Conservation (phyloP, 108 stramenopile species). For the Skeletonema grethae region DNA sequence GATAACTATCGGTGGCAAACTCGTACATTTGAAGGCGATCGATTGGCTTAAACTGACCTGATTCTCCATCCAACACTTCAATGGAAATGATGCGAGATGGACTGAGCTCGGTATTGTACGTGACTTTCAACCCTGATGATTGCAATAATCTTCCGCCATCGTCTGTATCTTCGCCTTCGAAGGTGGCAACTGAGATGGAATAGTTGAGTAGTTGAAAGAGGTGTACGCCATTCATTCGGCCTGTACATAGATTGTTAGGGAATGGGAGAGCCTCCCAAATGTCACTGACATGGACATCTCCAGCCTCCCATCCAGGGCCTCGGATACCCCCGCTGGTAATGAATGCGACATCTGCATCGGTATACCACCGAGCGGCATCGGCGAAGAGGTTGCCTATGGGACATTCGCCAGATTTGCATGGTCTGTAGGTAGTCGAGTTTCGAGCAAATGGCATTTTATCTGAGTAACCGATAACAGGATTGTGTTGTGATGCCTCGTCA, state of each 20-base stretch:
- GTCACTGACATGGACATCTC: constrained; percentile 48
- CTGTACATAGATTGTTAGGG: constrained; percentile 50
- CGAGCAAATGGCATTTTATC: constrained; percentile 46
- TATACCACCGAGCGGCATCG: constrained; percentile 57
- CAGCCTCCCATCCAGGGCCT: constrained; percentile 57
- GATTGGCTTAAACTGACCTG: constrained; percentile 33
- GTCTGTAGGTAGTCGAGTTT: constrained; percentile 8
- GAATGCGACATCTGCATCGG: constrained; percentile 50
- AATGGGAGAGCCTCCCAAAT: constrained; percentile 53
- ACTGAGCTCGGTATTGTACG: constrained; percentile 48
- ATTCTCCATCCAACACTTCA: constrained; percentile 39
- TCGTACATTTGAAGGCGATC: constrained; percentile 56
- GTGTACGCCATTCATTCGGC: constrained; percentile 44
- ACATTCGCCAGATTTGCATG: constrained; percentile 55
- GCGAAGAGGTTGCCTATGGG: constrained; percentile 54
- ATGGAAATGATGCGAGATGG: constrained; percentile 23
- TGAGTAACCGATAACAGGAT: constrained; percentile 47
- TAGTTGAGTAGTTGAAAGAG: constrained; percentile 56
- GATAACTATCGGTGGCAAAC: constrained; percentile 53
- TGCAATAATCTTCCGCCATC: constrained; percentile 53
- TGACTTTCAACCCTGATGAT: constrained; percentile 53
- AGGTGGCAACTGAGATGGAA: constrained; percentile 44
- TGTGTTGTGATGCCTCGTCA: constrained; percentile 37
- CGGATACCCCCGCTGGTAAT: constrained; percentile 26
- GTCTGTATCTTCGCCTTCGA: constrained; percentile 27